Evolutionary conservation across 2,329 filamentous ascomycete genomes (phyloP).

Genomic region (Rutstroemia sp.): DNA sequence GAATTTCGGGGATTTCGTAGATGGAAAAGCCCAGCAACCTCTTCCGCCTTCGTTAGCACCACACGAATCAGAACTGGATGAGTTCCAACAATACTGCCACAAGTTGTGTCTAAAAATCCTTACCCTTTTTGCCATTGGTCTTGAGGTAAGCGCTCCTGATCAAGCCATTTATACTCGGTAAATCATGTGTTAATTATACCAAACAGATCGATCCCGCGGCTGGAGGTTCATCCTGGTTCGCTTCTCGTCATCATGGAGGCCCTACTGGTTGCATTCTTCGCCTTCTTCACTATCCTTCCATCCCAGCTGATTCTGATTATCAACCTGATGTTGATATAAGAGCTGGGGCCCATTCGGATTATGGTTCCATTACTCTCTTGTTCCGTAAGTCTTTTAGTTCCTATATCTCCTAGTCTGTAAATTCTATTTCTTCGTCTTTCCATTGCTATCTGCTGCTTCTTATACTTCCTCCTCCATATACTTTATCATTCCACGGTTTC

Average conservation of each 20-base stretch:
- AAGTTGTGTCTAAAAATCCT: conserved; percentile 66
- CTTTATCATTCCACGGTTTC: too few relatives aligned
- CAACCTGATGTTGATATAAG: conserved; percentile 58
- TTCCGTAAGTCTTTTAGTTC: conserved; percentile 45
- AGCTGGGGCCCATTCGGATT: conserved; percentile 84
- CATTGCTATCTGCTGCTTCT: too few relatives aligned
- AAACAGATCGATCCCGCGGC: conserved; percentile 19
- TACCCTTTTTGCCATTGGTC: conserved; percentile 68
- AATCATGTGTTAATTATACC: background rate
- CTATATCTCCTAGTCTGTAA: too few relatives aligned
- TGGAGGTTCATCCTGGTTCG: conserved; percentile 38
- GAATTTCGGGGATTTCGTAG: conserved; percentile 75
- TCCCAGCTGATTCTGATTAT: conserved; percentile 36
- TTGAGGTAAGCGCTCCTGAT: conserved; percentile 43
- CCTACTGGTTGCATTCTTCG: conserved; percentile 45
- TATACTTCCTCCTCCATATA: too few relatives aligned
- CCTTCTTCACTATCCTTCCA: conserved; percentile 62
- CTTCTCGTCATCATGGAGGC: conserved; percentile 50
- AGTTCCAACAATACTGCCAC: conserved; percentile 66
- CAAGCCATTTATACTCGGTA: background rate
- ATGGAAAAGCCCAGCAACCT: conserved; percentile 64
- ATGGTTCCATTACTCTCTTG: conserved; percentile 64
- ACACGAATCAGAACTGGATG: conserved; percentile 52
- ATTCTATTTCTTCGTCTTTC: too few relatives aligned
- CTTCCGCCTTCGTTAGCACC: conserved; percentile 57